Base-by-base conservation (phyloP, 228 moss, liverwort and hornwort genomes). In the Sphagnum fallax region DNA sequence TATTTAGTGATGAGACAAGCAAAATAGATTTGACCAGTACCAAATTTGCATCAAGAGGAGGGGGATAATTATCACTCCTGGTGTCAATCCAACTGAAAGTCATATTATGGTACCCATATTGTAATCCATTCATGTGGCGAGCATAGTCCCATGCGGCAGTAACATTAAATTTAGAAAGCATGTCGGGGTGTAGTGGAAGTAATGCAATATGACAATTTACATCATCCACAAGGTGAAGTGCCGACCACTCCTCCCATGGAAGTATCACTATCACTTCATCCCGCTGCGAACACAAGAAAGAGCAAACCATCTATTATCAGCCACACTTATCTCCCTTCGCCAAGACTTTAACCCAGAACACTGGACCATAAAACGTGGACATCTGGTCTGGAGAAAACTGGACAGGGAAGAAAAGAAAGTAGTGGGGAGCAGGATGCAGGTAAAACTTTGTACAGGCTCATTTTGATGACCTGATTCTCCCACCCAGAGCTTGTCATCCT, bases 31-130 rank as follows among this genome's bases (percentile, higher is more conserved):
- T 32, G 32, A 32, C 32, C 32, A 32, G 48, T 71, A 87, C 92
- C 86, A 98, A 67, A 73, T 94, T 98, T 55, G 92, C 85, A 78
- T 98, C 94, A 50, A 98, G 84, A 47, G 98, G 94, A 76, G 94
- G 92, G 49, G 98, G 98, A 50, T 98, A 98, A 80, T 98, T 98
- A 51, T 88, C 81, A 4, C 71, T 82, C 16, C 62, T 32, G 1
- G 98, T 98, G 76, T 94, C 98, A 75, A 98, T 98, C 98, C 98
- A 98, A 73, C 90, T 90, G 66, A 98, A 98, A 48, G 94, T 92
- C 94, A 98, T 90, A 73, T 98, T 98, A 70, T 98, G 98, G 65
- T 92, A 98, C 6, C 98, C 98, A 68, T 98, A 98, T 48, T 94
- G 92, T 78, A 86, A 70, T 1, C 98, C 94, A 78, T 89, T 83